Percentiles rank a stretch among this genome's conserved stretches.
Evolutionary conservation across 768 basidiomycete genomes (phyloP).

Genomic region (Collybia sordida): DNA sequence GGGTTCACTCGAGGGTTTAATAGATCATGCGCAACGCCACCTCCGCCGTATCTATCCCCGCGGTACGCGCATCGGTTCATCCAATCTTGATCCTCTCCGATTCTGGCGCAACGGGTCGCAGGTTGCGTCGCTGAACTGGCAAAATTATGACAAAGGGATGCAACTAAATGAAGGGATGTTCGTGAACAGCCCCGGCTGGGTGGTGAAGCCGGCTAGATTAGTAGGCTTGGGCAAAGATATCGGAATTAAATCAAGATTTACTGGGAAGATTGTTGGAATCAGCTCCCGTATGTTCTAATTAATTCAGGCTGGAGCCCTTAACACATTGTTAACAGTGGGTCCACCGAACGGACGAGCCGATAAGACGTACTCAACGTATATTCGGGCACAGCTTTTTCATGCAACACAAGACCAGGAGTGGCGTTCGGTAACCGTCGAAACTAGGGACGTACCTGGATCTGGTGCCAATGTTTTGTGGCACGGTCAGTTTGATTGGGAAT

Average conservation of each 20-base stretch:
- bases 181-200: constrained; percentile 54
- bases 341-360: constrained; percentile 37
- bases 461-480: constrained; percentile 44
- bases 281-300: constrained; percentile 38
- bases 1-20: constrained; percentile 31
- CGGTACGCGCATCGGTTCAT: constrained; percentile 54
- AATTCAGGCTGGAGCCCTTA: neutral
- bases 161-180: constrained; percentile 67
- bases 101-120: constrained; percentile 62
- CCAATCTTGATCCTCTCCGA: constrained; percentile 49
- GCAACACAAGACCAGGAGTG: constrained; percentile 37
- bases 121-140: constrained; percentile 61
- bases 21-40: constrained; percentile 40
- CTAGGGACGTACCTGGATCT: constrained; percentile 24
- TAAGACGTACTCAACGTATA: constrained; percentile 41
- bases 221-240: constrained; percentile 13
- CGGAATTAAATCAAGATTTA: constrained; percentile 15
- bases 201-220: constrained; percentile 41
- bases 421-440: constrained; percentile 40
- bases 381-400: constrained; percentile 47
- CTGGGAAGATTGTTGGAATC: constrained; percentile 39
- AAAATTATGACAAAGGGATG: constrained; percentile 56
- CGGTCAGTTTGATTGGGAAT: constrained; percentile 48
- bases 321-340: constrained; percentile 33
- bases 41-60: constrained; percentile 59